A percentile compares a stretch with the other conserved stretches of the same genome.
phyloP scores from a whole-genome alignment of 176 grass and related monocot species.

The Ananas comosus region DNA sequence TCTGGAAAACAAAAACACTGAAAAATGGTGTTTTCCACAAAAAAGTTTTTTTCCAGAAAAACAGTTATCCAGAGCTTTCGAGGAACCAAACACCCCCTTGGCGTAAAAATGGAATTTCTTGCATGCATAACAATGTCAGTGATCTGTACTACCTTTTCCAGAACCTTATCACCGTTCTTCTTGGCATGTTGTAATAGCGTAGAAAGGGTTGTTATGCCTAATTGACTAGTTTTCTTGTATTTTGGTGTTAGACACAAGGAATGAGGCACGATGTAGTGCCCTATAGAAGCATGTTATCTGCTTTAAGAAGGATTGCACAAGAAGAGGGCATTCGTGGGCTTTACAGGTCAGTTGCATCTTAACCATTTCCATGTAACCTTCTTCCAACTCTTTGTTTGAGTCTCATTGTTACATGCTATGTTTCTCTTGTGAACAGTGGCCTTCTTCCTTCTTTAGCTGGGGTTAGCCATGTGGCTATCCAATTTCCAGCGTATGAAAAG shows the following conservation, averaged over 20 bases:
- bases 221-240: background rate
- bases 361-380: slow-evolving; percentile 5
- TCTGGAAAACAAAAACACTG: too few species aligned
- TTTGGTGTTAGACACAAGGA: slow-evolving; percentile 48
- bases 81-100: too few species aligned
- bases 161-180: too few species aligned
- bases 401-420: slow-evolving; percentile 1
- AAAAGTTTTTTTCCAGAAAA: too few species aligned
- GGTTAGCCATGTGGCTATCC: slow-evolving; percentile 81
- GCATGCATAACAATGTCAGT: too few species aligned
- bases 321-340: slow-evolving; percentile 68
- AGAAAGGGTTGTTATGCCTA: too few species aligned
- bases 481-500: slow-evolving; percentile 69
- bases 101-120: too few species aligned
- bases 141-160: too few species aligned
- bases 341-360: slow-evolving; percentile 48
- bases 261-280: slow-evolving; percentile 40
- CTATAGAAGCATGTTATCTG: slow-evolving; percentile 58
- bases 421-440: slow-evolving; percentile 47
- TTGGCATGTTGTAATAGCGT: too few species aligned
- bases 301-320: slow-evolving; percentile 47
- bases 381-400: background rate
- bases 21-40: too few species aligned
- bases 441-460: slow-evolving; percentile 78
- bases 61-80: too few species aligned